phyloP scores from a whole-genome alignment of 2,329 filamentous ascomycete species.

The Fusarium sp. region DNA sequence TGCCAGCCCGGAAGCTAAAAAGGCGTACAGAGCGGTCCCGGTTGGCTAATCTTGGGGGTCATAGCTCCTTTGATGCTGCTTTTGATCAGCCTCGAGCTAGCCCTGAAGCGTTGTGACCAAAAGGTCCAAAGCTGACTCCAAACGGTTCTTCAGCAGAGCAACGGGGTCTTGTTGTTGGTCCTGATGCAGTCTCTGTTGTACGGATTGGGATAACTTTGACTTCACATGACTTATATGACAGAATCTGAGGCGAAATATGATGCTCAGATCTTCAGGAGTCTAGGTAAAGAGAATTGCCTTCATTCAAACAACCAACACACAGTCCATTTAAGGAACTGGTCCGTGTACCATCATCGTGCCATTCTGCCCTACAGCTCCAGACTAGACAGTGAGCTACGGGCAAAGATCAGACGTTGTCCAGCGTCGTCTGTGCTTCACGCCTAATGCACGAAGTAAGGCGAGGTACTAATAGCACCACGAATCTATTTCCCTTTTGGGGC shows the following conservation, averaged over 20 bases:
- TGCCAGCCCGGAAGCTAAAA: conserved; percentile 28
- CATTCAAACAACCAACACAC: conserved; percentile 10
- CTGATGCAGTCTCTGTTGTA: conserved; percentile 8
- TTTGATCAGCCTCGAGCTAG: not conserved
- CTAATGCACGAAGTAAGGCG: too few relatives aligned
- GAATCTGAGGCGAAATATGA: not conserved
- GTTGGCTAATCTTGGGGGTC: too few relatives aligned
- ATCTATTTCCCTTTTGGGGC: conserved; percentile 2
- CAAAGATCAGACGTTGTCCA: conserved; percentile 18
- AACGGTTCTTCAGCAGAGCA: conserved; percentile 15
- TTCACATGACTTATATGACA: not conserved
- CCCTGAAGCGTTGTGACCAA: conserved; percentile 6
- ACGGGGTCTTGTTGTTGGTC: not conserved
- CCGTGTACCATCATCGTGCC: not conserved
- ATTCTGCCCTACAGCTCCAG: conserved; percentile 8
- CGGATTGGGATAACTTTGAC: conserved; percentile 9
- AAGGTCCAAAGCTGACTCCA: not conserved
- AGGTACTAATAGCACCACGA: not conserved
- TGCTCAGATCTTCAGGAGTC: conserved; percentile 1
- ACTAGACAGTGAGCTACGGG: not conserved
- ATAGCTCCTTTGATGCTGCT: not conserved
- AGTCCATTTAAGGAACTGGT: not conserved
- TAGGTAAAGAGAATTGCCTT: not conserved
- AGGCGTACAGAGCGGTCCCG: too few relatives aligned
- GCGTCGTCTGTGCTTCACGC: conserved; percentile 19